A percentile compares a stretch with the other conserved stretches of the same genome.
Conservation (phyloP, 1,284 basidiomycete species). For the Phylloporus gajari region DNA sequence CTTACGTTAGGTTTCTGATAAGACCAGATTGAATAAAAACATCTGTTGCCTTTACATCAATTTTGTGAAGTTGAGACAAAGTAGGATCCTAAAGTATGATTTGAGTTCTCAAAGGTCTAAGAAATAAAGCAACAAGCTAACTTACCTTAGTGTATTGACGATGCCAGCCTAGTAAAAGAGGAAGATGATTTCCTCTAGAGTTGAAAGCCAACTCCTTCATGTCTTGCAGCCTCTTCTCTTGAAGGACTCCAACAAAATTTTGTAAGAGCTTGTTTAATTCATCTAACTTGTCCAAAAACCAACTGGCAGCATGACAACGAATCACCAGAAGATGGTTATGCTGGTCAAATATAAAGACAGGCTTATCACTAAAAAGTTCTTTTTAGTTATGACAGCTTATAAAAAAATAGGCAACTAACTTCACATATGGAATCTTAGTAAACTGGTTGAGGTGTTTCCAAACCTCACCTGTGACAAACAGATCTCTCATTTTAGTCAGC, state of each 20-base stretch:
- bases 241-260: not conserved
- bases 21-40: not conserved
- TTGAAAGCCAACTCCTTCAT: not conserved
- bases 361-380: not conserved
- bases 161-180: not conserved
- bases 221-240: not conserved
- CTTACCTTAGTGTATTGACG: not conserved
- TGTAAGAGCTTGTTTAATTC: not conserved
- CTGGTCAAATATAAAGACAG: not conserved
- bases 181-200: not conserved
- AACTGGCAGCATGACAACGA: not conserved
- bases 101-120: not conserved
- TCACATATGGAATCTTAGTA: too few relatives aligned
- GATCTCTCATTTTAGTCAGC: not conserved
- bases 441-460: too few relatives aligned
- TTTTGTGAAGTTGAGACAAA: not conserved
- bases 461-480: not conserved
- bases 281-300: not conserved
- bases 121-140: not conserved
- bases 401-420: too few relatives aligned
- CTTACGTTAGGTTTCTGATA: not conserved
- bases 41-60: not conserved
- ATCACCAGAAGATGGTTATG: not conserved
- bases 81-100: not conserved
- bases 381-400: too few relatives aligned